phyloP scores from a whole-genome alignment of 805 yeast genomes.

The Blastobotrys attinorum region DNA sequence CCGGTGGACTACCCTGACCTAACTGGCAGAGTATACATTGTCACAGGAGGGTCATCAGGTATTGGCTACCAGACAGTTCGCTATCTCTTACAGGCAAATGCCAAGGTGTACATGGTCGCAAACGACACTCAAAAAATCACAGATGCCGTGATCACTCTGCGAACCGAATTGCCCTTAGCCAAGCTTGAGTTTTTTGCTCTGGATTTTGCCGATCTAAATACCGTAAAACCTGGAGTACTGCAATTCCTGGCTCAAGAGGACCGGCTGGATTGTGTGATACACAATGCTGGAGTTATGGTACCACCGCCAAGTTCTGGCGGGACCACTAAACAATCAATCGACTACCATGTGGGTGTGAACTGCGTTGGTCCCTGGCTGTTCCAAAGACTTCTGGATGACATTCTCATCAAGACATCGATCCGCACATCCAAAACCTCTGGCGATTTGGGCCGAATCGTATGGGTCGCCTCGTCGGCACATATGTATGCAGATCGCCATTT shows the following conservation, averaged over 20 bases:
- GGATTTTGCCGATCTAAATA: conserved; percentile 6
- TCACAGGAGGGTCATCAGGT: conserved; percentile 32
- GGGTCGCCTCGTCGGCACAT: conserved; percentile 38
- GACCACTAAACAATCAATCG: conserved; percentile 37
- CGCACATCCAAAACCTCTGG: conserved; percentile 23
- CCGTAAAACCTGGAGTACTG: conserved; percentile 7
- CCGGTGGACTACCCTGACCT: conserved; percentile 27
- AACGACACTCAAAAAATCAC: conserved; percentile 30
- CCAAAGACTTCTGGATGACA: conserved; percentile 33
- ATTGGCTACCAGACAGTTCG: conserved; percentile 30
- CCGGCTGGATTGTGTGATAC: conserved; percentile 28
- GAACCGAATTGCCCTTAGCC: conserved; percentile 17
- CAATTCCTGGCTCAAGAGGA: conserved; percentile 5
- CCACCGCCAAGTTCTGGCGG: conserved; percentile 27
- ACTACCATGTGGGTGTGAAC: conserved; percentile 40
- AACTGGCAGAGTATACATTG: conserved; percentile 26
- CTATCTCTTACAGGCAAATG: conserved; percentile 27
- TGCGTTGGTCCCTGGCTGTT: conserved; percentile 39
- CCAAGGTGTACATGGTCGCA: conserved; percentile 32
- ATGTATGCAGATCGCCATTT: conserved; percentile 8
- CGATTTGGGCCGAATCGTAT: conserved; percentile 37
- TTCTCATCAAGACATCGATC: conserved; percentile 29
- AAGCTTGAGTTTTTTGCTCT: conserved; percentile 29
- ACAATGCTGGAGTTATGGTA: conserved; percentile 40
- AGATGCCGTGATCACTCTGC: conserved; percentile 25